phyloP scores from a whole-genome alignment of 495 filamentous ascomycete genomes.

The Talaromyces wortmannii region DNA sequence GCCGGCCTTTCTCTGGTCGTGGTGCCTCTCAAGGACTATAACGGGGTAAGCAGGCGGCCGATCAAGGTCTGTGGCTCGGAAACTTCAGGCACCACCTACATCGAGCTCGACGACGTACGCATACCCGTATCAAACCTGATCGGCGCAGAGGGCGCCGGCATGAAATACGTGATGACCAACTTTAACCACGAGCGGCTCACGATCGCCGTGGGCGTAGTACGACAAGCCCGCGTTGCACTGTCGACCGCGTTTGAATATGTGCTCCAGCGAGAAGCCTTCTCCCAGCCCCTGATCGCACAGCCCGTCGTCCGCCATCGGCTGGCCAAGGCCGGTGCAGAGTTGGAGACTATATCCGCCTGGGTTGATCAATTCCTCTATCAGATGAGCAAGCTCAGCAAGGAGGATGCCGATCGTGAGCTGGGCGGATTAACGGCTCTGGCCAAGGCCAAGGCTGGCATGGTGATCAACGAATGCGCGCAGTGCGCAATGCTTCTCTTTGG shows the following conservation, averaged over 20 bases:
- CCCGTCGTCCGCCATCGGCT: slow-evolving; percentile 66
- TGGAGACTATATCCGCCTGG: slow-evolving; percentile 69
- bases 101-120: slow-evolving; percentile 66
- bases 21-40: slow-evolving; percentile 55
- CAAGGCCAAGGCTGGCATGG: slow-evolving; percentile 65
- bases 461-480: slow-evolving; percentile 63
- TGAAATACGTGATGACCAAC: slow-evolving; percentile 75
- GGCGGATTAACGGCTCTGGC: slow-evolving; percentile 63
- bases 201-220: slow-evolving; percentile 56
- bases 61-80: slow-evolving; percentile 54
- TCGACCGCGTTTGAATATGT: slow-evolving; percentile 60
- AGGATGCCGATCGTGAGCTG: slow-evolving; percentile 55
- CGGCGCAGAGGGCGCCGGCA: slow-evolving; percentile 62
- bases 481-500: slow-evolving; percentile 64
- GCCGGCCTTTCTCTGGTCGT: slow-evolving; percentile 58
- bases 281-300: slow-evolving; percentile 66
- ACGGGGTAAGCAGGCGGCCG: slow-evolving; percentile 59
- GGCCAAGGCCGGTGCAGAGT: slow-evolving; percentile 59
- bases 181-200: slow-evolving; percentile 76
- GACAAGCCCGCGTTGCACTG: slow-evolving; percentile 58
- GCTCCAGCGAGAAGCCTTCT: slow-evolving; percentile 68
- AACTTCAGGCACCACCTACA: slow-evolving; percentile 65
- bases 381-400: slow-evolving; percentile 55
- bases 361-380: slow-evolving; percentile 69
- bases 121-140: slow-evolving; percentile 65